Conservation (phyloP, 345 rosid genomes). For the Sonneratia caseolaris region DNA sequence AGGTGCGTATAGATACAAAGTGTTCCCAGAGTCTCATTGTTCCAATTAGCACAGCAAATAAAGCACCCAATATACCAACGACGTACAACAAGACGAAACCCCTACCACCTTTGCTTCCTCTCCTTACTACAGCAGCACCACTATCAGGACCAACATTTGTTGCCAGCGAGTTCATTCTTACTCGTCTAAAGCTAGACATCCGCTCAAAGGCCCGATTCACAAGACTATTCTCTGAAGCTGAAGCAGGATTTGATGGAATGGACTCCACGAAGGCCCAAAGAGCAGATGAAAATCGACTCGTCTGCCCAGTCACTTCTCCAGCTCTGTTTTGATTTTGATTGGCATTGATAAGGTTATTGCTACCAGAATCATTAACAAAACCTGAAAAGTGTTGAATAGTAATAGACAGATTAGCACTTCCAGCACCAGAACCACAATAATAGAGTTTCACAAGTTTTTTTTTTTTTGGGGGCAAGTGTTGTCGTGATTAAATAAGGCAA, state of each 20-base stretch:
- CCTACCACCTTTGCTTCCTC: conserved; percentile 24
- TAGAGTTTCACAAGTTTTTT: not conserved
- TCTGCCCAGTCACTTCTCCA: conserved; percentile 24
- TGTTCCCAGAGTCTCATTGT: conserved; percentile 30
- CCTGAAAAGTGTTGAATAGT: conserved; percentile 31
- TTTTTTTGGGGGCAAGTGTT: not conserved
- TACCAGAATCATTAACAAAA: conserved; percentile 10
- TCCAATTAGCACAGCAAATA: conserved; percentile 56
- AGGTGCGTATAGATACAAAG: conserved; percentile 15
- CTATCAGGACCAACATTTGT: conserved; percentile 11
- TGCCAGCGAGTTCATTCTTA: conserved; percentile 20
- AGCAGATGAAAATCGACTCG: conserved; percentile 48
- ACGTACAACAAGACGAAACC: conserved; percentile 30
- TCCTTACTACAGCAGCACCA: conserved; percentile 20
- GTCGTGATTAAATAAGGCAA: not conserved
- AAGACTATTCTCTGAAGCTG: conserved; percentile 63
- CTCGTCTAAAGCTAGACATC: conserved; percentile 58
- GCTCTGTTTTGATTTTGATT: conserved; percentile 21
- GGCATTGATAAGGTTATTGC: conserved; percentile 7
- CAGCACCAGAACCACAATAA: not conserved
- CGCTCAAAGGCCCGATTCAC: conserved; percentile 55
- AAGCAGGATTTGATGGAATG: conserved; percentile 76
- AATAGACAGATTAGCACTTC: conserved; percentile 7
- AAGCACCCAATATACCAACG: conserved; percentile 52
- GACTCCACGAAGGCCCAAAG: conserved; percentile 77